Base-by-base conservation (phyloP, 2,329 filamentous ascomycete genomes). In the Macrophomina tecta region DNA sequence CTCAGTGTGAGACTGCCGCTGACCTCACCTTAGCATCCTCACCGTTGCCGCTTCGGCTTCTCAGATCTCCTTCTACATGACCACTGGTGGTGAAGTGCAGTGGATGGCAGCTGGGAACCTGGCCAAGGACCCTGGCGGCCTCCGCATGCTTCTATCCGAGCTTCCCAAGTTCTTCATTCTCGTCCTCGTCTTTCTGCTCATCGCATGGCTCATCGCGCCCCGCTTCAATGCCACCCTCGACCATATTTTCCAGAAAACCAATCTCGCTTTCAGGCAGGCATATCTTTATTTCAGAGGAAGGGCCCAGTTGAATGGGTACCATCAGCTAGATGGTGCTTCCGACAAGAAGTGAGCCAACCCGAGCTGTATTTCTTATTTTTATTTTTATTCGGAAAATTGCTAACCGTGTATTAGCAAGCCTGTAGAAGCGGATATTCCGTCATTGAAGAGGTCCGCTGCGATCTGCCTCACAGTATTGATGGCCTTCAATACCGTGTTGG, bases 81-180 rank as follows among this genome's bases (percentile, higher is more conserved):
- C 79, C 66, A 80, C 78, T 1, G 78, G 78, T 6, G 76, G 75
- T 40, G 78, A 80, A 67, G 76, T 80, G 60, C 74, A 77, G 69
- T 80, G 78, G 78, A 71, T 72, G 40, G 75, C 77, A 40, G 73
- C 74, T 38, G 70, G 70, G 66, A 79, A 73, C 68, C 73, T 80
- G 66, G 68, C 78, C 11, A 73, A 69, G 12, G 78, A 80, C 64
- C 76, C 76, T 8, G 77, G 74, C 6, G 78, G 76, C 12, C 76
- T 79, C 70, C 76, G 77, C 67, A 74, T 80, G 28, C 70, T 80
- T 36, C 68, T 79, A 40, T 78, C 75, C 51, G 78, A 77, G 36
- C 49, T 74, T 63, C 70, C 70, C 65, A 73, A 72, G 49, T 70
- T 78, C 45, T 69, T 70, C 68, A 63, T 72, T 48, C 68, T 73